These are phyloP conservation scores for Quercus engelmannii DNA, from an alignment of 306 rosid genomes.

Conservation along the genomic window DNA sequence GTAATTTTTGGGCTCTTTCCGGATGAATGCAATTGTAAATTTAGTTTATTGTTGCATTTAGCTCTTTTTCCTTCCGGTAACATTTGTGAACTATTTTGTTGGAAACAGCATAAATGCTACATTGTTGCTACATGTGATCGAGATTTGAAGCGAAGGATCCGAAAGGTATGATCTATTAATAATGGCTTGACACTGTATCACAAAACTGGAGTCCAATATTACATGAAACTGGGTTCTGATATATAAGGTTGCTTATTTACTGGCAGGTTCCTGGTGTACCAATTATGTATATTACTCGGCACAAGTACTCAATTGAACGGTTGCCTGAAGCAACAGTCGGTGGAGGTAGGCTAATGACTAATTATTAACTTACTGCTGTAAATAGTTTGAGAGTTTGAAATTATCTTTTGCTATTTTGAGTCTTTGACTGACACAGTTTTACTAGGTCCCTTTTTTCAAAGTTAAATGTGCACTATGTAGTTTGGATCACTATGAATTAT, in stretches of 20 bases:
- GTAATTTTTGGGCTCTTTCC: neutral
- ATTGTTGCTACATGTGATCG: slow-evolving; percentile 95
- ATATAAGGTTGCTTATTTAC: slow-evolving; percentile 13
- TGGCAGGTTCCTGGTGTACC: slow-evolving; percentile 94
- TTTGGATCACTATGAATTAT: too few species aligned
- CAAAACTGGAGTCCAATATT: neutral
- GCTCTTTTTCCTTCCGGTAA: neutral
- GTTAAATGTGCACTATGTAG: neutral
- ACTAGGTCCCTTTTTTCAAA: neutral
- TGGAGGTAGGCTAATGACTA: slow-evolving; percentile 55
- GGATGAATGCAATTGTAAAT: neutral
- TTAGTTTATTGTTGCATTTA: neutral
- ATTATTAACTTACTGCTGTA: neutral
- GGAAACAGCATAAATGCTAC: slow-evolving; percentile 75
- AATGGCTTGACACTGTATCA: neutral
- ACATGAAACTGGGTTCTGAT: slow-evolving; percentile 1
- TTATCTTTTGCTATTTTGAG: neutral
- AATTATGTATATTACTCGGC: slow-evolving; percentile 87
- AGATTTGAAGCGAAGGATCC: slow-evolving; percentile 88
- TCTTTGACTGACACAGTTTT: neutral
- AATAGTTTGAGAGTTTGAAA: neutral
- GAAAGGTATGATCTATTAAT: slow-evolving; percentile 55
- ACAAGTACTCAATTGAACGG: slow-evolving; percentile 82
- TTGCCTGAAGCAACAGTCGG: slow-evolving; percentile 96
- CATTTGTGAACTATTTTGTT: slow-evolving; percentile 19